Base-by-base conservation (phyloP, 1,284 basidiomycete genomes). In the Puccinia coronata region DNA sequence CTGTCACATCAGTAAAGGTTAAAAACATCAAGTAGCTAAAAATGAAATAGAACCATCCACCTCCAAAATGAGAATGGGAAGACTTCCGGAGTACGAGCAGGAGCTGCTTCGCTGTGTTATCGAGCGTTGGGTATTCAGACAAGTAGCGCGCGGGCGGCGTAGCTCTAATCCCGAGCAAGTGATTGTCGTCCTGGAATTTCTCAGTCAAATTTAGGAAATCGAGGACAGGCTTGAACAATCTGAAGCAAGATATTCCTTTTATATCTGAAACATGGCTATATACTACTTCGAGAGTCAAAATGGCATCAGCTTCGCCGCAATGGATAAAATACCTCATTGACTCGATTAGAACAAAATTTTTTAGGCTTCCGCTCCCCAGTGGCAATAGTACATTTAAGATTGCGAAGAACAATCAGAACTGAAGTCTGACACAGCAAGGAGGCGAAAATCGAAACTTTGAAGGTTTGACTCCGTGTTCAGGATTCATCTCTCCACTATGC, bases 1-100 rank as follows among this genome's bases (percentile, higher is more conserved):
- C 94, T 83, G 89, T 88, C 83, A 92, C 92, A 87, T 98, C 96
- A 49, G 96, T 98, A 87, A 96, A 96, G 23, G 94, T 84, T 79
- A 98, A 88, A 89, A 95, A 98, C 80, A 87, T 82, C 14, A 85
- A 85, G 11, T 86, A 82, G 36, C 84, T 85, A 55, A 86, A 82
- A 31, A 84, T 61, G 16, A 85, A 83, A 79, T 86, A 86, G 41
- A 74, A 82, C 82, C 83, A 82, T 34, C 85, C 85, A 72, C 84
- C 84, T 43, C 47, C 47, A 23, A 70, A 51, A 51, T 57, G 3
- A 20, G 39, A 57, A 78, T 78, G 16, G 28, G 34, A 18, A 34
- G 74, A n/a, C 43, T 47, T 43, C 41, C 43, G 34, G 31, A 76
- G 43, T 65, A 28, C 43, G 6, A 39, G 12, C 31, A 61, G 51